These are phyloP conservation scores for Aspergillus sp. DNA, from an alignment of 2,329 filamentous ascomycete species.

Conservation along the genomic window DNA sequence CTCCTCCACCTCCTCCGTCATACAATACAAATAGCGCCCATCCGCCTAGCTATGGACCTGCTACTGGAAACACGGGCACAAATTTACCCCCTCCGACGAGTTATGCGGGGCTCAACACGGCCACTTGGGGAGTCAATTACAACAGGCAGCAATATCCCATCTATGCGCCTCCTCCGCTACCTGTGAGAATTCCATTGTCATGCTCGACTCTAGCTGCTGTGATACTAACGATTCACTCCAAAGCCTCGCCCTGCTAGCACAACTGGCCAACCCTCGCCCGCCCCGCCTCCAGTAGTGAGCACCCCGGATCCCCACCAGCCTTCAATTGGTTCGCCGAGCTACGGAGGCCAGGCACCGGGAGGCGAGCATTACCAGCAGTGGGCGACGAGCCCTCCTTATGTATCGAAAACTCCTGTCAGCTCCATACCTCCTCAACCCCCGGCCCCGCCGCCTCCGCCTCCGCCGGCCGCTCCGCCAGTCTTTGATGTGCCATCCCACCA, in stretches of 20 bases:
- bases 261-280: slow-evolving; percentile 22
- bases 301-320: slow-evolving; percentile 26
- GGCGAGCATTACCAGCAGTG: slow-evolving; percentile 24
- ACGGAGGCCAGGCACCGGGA: slow-evolving; percentile 21
- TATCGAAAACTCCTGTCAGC: slow-evolving; percentile 25
- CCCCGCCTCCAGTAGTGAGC: slow-evolving; percentile 24
- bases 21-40: slow-evolving; percentile 38
- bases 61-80: slow-evolving; percentile 15
- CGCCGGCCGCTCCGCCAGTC: slow-evolving; percentile 35
- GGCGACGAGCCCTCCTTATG: slow-evolving; percentile 30
- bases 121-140: slow-evolving; percentile 50
- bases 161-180: slow-evolving; percentile 40
- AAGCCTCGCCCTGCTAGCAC: slow-evolving; percentile 43
- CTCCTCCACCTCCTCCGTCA: slow-evolving; percentile 30
- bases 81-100: slow-evolving; percentile 26
- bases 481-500: slow-evolving; percentile 36
- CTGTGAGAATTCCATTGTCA: slow-evolving; percentile 34
- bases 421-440: slow-evolving; percentile 34
- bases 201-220: neutral
- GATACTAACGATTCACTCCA: slow-evolving; percentile 24
- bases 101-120: slow-evolving; percentile 34
- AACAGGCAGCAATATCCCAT: slow-evolving; percentile 38
- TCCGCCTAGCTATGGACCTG: slow-evolving; percentile 37
- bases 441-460: slow-evolving; percentile 51
- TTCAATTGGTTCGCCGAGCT: slow-evolving; percentile 24